Base-by-base conservation (phyloP, 2,329 filamentous ascomycete genomes). In the Tolypocladium cylindrosporum region DNA sequence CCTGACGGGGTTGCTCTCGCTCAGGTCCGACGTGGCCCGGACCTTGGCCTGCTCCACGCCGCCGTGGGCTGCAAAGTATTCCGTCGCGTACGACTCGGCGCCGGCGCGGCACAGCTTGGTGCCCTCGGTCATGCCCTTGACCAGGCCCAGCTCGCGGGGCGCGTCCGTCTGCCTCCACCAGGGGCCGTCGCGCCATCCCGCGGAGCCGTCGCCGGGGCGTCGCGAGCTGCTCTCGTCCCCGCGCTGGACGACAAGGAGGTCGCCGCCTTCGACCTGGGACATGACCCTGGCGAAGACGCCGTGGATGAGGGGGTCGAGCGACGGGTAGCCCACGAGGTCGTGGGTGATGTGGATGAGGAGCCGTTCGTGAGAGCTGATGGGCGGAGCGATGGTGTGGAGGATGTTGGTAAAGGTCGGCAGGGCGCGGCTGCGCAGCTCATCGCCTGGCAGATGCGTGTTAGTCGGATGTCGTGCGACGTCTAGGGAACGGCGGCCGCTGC, bases 251-350 rank as follows among this genome's bases (percentile, higher is more conserved):
- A 99, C 94, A 57, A 97, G 81, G 21, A 99, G 80, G 67, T 97
- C 94, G 57, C 94, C 94, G 63, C 94, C 94, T 75, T 99, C 94
- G 52, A 99, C 94, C 75, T 99, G 94, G n/a, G 91, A 84, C 94
- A 99, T 99, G 67, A 99, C 92, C 56, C 91, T 87, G 57, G 89
- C 89, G 77, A 99, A 99, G 62, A 94, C 91, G 59, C 83, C 83
- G 74, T 97, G 91, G 66, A 97, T 90, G 57, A 97, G 82, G 21
- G 93, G 91, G 70, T 97, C 93, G 65, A 99, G 85, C 21, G 91
- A 93, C 3, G 94, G 94, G 71, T 99, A 99, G 65, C 91, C 91
- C 64, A 91, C 86, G 50, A 99, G 84, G 72, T 97, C 94, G 77
- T 99, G 94, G 10, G 93, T 96, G 62, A 94, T 95, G 77, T 99